Conservation (phyloP, 129 eudicot genomes). For the Lactuca saligna region DNA sequence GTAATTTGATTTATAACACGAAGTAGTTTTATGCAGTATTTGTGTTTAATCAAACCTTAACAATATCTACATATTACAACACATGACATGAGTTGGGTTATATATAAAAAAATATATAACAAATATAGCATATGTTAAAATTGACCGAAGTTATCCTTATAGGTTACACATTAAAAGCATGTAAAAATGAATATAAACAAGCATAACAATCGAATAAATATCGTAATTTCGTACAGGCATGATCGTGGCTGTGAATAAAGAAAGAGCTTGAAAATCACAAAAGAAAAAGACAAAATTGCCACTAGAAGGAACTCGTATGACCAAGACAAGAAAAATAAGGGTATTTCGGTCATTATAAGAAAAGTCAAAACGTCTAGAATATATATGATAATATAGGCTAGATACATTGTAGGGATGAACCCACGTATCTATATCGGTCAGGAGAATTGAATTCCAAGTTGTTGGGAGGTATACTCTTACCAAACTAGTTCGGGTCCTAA, state of each 20-base stretch:
- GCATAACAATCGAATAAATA: not conserved
- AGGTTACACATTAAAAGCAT: not conserved
- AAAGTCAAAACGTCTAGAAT: slow-evolving; percentile 7
- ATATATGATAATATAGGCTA: not conserved
- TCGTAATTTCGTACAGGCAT: not conserved
- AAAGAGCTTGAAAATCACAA: not conserved
- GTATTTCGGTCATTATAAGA: not conserved
- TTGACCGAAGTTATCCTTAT: too few species aligned
- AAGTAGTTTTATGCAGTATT: not conserved
- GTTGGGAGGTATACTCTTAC: not conserved
- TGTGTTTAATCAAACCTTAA: not conserved
- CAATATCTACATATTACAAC: too few species aligned
- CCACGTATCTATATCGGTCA: not conserved
- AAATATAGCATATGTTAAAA: too few species aligned
- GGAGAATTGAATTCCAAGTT: not conserved
- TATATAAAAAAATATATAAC: too few species aligned
- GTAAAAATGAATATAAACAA: not conserved
- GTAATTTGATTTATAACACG: not conserved
- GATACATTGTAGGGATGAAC: slow-evolving; percentile 20
- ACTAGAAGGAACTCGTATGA: not conserved
- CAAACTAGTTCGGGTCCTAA: too few species aligned
- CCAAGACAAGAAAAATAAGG: not conserved
- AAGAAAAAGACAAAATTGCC: not conserved
- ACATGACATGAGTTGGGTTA: too few species aligned
- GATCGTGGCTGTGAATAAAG: too few species aligned